phyloP scores from a whole-genome alignment of 805 yeast genomes.

The Ogataea polymorpha region DNA sequence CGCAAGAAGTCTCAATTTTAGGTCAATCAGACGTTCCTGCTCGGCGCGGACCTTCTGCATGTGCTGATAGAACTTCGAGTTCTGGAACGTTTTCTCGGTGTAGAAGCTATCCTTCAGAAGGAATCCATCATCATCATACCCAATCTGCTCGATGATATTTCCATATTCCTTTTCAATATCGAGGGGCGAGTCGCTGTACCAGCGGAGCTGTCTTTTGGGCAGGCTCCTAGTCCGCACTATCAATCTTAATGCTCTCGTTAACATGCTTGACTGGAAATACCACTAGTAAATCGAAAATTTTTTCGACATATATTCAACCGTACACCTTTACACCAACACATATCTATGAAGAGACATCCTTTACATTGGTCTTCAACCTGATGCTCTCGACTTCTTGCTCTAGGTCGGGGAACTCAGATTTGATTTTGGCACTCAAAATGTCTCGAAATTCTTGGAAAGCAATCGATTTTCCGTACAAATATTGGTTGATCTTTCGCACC shows the following conservation, averaged over 20 bases:
- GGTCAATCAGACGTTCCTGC: conserved; percentile 23
- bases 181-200: not conserved
- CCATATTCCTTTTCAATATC: conserved; percentile 1
- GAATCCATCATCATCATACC: conserved; percentile 25
- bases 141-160: conserved; percentile 13
- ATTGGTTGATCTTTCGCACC: conserved; percentile 85
- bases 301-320: not conserved
- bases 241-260: conserved; percentile 2
- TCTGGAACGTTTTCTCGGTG: conserved; percentile 21
- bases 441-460: conserved; percentile 58
- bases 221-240: not conserved
- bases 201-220: not conserved
- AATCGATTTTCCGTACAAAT: conserved; percentile 75
- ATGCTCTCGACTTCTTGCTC: conserved; percentile 55
- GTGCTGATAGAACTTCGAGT: conserved; percentile 22
- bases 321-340: conserved; percentile 8
- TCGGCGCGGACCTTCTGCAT: conserved; percentile 17
- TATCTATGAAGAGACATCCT: not conserved
- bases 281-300: conserved; percentile 5
- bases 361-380: conserved; percentile 21
- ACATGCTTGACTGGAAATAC: conserved; percentile 5
- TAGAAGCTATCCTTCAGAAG: conserved; percentile 20
- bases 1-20: conserved; percentile 26
- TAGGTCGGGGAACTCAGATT: conserved; percentile 77
- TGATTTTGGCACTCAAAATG: conserved; percentile 64